Evolutionary conservation across 2,329 filamentous ascomycete genomes (phyloP).

Genomic region (Macrophomina phaseolina): DNA sequence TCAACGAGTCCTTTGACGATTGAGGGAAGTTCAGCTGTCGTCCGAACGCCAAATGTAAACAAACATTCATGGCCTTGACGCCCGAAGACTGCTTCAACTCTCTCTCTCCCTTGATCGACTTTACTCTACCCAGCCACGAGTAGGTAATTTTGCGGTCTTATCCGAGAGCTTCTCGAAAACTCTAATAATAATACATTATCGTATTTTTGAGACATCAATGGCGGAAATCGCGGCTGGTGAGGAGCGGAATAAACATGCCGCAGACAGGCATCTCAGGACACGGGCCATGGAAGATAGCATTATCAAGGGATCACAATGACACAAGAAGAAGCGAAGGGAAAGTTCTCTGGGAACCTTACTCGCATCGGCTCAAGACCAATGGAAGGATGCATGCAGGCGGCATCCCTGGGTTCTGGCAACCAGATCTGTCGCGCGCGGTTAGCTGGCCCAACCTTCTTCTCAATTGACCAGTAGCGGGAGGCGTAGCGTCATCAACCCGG

Average conservation of each 20-base stretch:
- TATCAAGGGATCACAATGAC: conserved; percentile 10
- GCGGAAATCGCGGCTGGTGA: neutral
- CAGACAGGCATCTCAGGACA: neutral
- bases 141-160: neutral
- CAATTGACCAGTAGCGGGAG: neutral
- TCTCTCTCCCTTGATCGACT: too few species aligned
- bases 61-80: neutral
- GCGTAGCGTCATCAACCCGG: conserved; percentile 16
- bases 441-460: neutral
- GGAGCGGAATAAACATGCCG: neutral
- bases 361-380: neutral
- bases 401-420: neutral
- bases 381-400: conserved; percentile 12
- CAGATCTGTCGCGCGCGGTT: neutral
- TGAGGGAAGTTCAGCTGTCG: too few species aligned
- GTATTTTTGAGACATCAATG: neutral
- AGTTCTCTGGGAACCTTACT: neutral
- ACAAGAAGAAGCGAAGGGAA: neutral
- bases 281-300: neutral
- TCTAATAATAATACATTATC: neutral
- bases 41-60: neutral
- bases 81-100: too few species aligned
- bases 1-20: neutral
- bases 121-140: too few species aligned
- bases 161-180: neutral